A percentile compares a stretch with the other conserved stretches of the same genome.
These are phyloP conservation scores for Colletotrichum sp. DNA, from an alignment of 2,329 filamentous ascomycete genomes.

Conservation along the genomic window DNA sequence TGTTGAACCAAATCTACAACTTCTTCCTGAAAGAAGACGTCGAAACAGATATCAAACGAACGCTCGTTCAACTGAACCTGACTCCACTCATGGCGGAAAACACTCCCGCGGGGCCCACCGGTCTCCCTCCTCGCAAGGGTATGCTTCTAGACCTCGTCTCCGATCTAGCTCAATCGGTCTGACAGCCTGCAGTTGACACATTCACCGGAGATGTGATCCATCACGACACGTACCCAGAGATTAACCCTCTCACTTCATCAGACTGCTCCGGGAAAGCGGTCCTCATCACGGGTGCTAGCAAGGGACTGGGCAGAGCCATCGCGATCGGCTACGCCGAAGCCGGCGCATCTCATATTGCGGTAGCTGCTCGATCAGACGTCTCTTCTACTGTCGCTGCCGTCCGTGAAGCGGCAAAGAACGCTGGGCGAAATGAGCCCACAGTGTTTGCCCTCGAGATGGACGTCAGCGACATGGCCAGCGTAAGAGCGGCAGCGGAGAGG, in stretches of 20 bases:
- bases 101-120: not conserved
- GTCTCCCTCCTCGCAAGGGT: constrained; percentile 16
- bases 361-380: constrained; percentile 57
- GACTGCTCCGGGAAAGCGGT: constrained; percentile 42
- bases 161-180: not conserved
- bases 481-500: constrained; percentile 30
- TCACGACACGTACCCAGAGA: constrained; percentile 58
- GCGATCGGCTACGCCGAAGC: constrained; percentile 62
- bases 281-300: constrained; percentile 61
- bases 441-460: constrained; percentile 47
- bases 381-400: constrained; percentile 38
- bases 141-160: not conserved
- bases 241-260: constrained; percentile 42
- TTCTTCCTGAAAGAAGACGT: not conserved
- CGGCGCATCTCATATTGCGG: constrained; percentile 54
- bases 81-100: not conserved
- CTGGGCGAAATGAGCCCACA: constrained; percentile 36
- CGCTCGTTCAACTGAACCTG: not conserved
- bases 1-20: not conserved
- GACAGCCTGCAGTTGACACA: constrained; percentile 14
- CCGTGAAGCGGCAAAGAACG: constrained; percentile 34
- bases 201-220: constrained; percentile 37
- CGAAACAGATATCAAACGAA: not conserved
- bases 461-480: constrained; percentile 35
- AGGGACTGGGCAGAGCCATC: constrained; percentile 58